These are phyloP conservation scores for Tetrapisispora iriomotensis DNA, from an alignment of 805 yeast species.

Conservation along the genomic window DNA sequence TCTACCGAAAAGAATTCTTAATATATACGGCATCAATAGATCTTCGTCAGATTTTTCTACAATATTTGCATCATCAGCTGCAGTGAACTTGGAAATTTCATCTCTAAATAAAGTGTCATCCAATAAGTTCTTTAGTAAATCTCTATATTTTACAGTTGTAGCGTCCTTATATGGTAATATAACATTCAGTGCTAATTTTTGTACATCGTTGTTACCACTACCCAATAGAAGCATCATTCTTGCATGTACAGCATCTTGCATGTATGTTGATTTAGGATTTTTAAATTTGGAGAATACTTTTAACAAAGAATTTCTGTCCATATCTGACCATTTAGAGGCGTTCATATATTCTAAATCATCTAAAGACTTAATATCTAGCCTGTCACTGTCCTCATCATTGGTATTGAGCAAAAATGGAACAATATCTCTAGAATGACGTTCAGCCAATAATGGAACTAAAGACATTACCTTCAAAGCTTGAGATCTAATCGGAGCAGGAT, in stretches of 20 bases:
- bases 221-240: constrained; percentile 49
- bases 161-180: constrained; percentile 55
- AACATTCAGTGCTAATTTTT: constrained; percentile 62
- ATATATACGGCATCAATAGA: constrained; percentile 56
- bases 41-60: constrained; percentile 54
- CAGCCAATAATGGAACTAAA: constrained; percentile 59
- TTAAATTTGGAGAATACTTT: constrained; percentile 56
- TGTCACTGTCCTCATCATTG: constrained; percentile 13
- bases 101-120: constrained; percentile 83
- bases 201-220: constrained; percentile 51
- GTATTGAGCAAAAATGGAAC: constrained; percentile 46
- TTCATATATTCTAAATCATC: constrained; percentile 1
- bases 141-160: constrained; percentile 55
- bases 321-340: constrained; percentile 34
- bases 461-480: constrained; percentile 50
- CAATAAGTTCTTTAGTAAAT: constrained; percentile 59
- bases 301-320: constrained; percentile 49
- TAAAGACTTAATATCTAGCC: constrained; percentile 11
- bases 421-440: constrained; percentile 45
- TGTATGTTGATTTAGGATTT: constrained; percentile 45
- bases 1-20: constrained; percentile 78
- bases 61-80: constrained; percentile 37
- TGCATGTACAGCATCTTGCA: constrained; percentile 43
- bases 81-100: constrained; percentile 58
- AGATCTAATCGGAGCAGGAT: constrained; percentile 40